Evolutionary conservation across 75 land plant species (phyloP).

Genomic region (Picea sitchensis): DNA sequence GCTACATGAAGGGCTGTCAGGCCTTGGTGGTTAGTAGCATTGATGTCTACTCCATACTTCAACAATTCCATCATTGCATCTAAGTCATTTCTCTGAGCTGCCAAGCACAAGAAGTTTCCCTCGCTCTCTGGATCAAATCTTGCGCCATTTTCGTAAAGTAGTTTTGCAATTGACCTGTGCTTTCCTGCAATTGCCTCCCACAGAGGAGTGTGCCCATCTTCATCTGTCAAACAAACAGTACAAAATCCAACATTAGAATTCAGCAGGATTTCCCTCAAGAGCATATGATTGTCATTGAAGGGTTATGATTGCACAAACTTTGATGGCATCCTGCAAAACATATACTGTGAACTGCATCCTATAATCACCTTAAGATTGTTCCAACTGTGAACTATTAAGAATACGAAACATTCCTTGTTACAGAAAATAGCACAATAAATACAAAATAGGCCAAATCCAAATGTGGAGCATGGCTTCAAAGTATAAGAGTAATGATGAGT

Average conservation of each 20-base stretch:
- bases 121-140: slow-evolving; percentile 34
- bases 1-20: slow-evolving; percentile 76
- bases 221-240: slow-evolving; percentile 35
- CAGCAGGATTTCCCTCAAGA: background rate
- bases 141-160: slow-evolving; percentile 53
- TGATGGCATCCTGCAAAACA: too few species aligned
- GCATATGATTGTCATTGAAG: background rate
- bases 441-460: too few species aligned
- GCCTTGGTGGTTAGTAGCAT: slow-evolving; percentile 39
- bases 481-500: too few species aligned
- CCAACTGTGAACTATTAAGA: background rate
- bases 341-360: too few species aligned
- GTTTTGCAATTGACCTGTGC: slow-evolving; percentile 40
- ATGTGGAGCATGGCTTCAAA: too few species aligned
- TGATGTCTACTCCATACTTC: slow-evolving; percentile 55
- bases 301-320: background rate
- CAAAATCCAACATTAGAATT: background rate
- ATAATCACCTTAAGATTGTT: background rate
- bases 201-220: slow-evolving; percentile 58
- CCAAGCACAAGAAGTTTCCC: slow-evolving; percentile 57
- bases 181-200: slow-evolving; percentile 56
- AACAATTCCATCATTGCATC: slow-evolving; percentile 32
- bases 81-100: slow-evolving; percentile 51
- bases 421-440: too few species aligned
- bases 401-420: background rate